Evolutionary conservation across 1,139 yeast species (phyloP).

Genomic region (Zygotorulaspora mrakii): DNA sequence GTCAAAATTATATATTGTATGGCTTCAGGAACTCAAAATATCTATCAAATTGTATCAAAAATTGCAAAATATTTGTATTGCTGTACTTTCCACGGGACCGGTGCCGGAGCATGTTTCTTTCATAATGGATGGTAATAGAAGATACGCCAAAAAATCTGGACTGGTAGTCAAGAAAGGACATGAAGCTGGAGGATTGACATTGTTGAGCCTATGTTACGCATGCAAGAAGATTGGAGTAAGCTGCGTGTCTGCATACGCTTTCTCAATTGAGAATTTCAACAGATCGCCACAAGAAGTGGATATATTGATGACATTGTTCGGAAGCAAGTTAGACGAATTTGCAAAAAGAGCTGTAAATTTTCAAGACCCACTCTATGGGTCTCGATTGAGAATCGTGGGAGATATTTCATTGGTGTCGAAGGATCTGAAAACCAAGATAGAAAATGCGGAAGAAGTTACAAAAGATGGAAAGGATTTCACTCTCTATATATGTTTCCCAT

Average conservation of each 20-base stretch:
- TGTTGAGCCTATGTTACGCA: constrained; percentile 46
- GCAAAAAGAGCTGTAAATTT: constrained; percentile 28
- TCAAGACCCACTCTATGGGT: constrained; percentile 54
- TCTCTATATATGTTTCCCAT: constrained; percentile 88
- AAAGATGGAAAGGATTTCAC: constrained; percentile 45
- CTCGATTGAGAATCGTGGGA: constrained; percentile 64
- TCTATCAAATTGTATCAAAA: constrained; percentile 5
- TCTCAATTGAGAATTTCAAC: constrained; percentile 90
- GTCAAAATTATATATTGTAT: constrained; percentile 3
- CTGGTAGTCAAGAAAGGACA: constrained; percentile 82
- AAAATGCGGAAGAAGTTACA: constrained; percentile 62
- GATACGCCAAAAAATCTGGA: constrained; percentile 69
- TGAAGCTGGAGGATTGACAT: constrained; percentile 78
- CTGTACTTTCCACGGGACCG: constrained; percentile 64
- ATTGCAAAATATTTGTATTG: constrained; percentile 47
- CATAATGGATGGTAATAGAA: constrained; percentile 95
- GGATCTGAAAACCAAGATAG: constrained; percentile 59
- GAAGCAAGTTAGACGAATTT: constrained; percentile 50
- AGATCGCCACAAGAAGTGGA: constrained; percentile 77
- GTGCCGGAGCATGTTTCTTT: constrained; percentile 86
- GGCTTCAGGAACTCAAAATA: constrained; percentile 9
- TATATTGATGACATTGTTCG: constrained; percentile 74
- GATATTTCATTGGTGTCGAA: constrained; percentile 60
- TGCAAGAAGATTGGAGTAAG: constrained; percentile 59
- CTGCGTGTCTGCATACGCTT: constrained; percentile 86